These are phyloP conservation scores for Botrytis cinerea DNA, from an alignment of 2,329 filamentous ascomycete species.

Conservation along the genomic window DNA sequence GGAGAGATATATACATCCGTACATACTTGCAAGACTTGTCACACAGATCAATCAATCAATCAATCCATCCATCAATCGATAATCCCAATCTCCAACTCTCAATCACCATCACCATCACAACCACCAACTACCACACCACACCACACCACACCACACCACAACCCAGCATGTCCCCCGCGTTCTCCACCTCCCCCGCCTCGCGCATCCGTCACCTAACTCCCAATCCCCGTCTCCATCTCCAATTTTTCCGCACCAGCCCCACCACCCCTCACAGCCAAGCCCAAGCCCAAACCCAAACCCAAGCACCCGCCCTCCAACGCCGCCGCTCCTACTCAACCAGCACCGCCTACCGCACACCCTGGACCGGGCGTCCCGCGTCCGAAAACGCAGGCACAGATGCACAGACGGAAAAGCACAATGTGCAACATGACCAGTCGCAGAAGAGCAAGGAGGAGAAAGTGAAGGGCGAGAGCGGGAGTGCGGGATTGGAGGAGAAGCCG, in stretches of 20 bases:
- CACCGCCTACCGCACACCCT: not conserved
- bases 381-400: not conserved
- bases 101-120: not conserved
- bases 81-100: not conserved
- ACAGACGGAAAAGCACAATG: not conserved
- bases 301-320: not conserved
- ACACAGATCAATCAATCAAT: not conserved
- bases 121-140: not conserved
- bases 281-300: no score
- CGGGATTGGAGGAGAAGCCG: not conserved
- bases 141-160: no score
- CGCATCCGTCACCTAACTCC: slow-evolving; percentile 15
- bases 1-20: no score
- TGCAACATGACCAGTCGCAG: slow-evolving; percentile 4
- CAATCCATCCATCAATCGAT: not conserved
- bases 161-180: not conserved
- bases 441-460: not conserved
- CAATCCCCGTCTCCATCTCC: slow-evolving; percentile 7
- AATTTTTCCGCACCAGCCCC: not conserved
- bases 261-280: not conserved
- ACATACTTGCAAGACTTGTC: not conserved
- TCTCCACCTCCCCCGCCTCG: not conserved
- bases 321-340: slow-evolving; percentile 1
- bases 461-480: slow-evolving; percentile 2
- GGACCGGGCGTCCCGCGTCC: not conserved